Base-by-base conservation (phyloP, 768 basidiomycete genomes). In the Russula brevipes region DNA sequence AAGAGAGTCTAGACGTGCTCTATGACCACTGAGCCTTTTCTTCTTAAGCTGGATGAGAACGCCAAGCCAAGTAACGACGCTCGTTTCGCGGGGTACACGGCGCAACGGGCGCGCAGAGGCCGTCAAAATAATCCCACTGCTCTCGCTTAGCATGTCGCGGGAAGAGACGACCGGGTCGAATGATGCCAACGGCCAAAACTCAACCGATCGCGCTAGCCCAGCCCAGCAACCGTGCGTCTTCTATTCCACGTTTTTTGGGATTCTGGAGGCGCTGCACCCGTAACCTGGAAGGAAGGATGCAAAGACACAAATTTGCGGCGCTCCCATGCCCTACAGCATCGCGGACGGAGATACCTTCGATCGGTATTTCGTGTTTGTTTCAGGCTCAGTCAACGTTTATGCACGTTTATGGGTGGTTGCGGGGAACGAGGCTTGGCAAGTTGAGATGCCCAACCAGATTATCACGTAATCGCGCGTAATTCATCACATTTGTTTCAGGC, bases 351-450 rank as follows among this genome's bases (percentile, higher is more conserved):
- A 61, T 60, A 60, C 46, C 36, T 10, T 60, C 52, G 44, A 54
- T 53, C 19, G 24, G 30, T 30, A 53, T 47, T 54, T 61, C 44
- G 36, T 47, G n/a, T 52, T 54, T 41, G 60, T 61, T 61, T 61
- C 60, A 61, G 44, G n/a, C 10, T 11, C 17, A 11, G 42, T 31
- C 33, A 35, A 39, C 30, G 24, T 33, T 31, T 39, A 47, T 19
- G 19, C 31, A 24, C 24, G 24, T 24, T 24, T 24, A n/a, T 39
- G 7, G 45, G 39, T 36, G 7, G 46, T 31, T n/a, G 54, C 16
- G 5, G 16, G 44, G n/a, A 60, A 60, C 39, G 51, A 53, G 61
- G 49, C 50, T 30, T 39, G 50, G 7, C 51, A 19, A 53, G 42
- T 4, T 33, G 16, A 56, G 47, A 50, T 35, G 60, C 3, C 41